Evolutionary conservation across 805 yeast species (phyloP).

Genomic region (Barnettozyma populi): DNA sequence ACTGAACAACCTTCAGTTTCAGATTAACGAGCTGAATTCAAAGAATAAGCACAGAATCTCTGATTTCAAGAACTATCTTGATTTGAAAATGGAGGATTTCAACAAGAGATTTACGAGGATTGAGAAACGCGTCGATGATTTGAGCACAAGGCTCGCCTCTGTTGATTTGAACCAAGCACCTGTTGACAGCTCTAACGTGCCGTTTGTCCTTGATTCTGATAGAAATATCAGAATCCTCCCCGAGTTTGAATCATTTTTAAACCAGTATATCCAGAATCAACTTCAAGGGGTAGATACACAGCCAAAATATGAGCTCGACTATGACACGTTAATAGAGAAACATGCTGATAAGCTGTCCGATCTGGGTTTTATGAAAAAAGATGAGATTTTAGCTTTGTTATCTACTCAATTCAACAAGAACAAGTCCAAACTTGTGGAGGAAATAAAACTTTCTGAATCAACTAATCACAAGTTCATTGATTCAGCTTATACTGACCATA

Average conservation of each 20-base stretch:
- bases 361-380: slow-evolving; percentile 19
- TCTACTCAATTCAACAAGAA: slow-evolving; percentile 21
- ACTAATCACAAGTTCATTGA: slow-evolving; percentile 5
- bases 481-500: slow-evolving; percentile 19
- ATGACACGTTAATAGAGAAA: slow-evolving; percentile 13
- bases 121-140: slow-evolving; percentile 11
- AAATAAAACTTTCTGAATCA: slow-evolving; percentile 14
- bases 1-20: slow-evolving; percentile 19
- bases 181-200: slow-evolving; percentile 10
- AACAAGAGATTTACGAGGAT: slow-evolving; percentile 8
- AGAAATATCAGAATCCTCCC: slow-evolving; percentile 20
- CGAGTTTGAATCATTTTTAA: slow-evolving; percentile 18
- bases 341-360: slow-evolving; percentile 16
- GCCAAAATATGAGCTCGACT: slow-evolving; percentile 13
- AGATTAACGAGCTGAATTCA: slow-evolving; percentile 20
- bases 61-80: slow-evolving; percentile 19
- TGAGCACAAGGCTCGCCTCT: slow-evolving; percentile 10
- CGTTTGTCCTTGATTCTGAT: slow-evolving; percentile 15
- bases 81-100: slow-evolving; percentile 16
- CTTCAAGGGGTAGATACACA: slow-evolving; percentile 1
- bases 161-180: slow-evolving; percentile 10
- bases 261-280: slow-evolving; percentile 8
- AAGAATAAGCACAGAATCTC: slow-evolving; percentile 16
- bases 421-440: slow-evolving; percentile 17
- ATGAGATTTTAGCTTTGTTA: slow-evolving; percentile 19